These are phyloP conservation scores for Aegle marmelos DNA, from an alignment of 345 rosid genomes.

Conservation along the genomic window DNA sequence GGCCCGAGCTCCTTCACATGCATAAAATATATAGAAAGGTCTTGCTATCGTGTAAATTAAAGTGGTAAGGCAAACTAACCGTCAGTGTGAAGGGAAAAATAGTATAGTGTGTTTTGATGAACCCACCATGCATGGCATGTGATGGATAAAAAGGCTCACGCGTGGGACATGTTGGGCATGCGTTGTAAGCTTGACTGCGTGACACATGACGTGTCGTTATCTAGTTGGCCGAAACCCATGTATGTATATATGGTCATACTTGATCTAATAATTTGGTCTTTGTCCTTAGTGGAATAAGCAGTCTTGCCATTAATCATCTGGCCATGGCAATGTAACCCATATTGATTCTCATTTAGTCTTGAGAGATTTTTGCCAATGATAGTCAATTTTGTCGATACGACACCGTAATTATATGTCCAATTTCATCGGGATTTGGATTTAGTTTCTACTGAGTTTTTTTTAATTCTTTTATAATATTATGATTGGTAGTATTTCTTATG, in stretches of 20 bases:
- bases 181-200: too few species aligned
- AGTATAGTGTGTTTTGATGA: background rate
- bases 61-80: background rate
- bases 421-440: too few species aligned
- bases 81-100: background rate
- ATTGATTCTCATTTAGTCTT: too few species aligned
- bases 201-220: background rate
- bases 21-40: background rate
- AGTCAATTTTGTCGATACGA: too few species aligned
- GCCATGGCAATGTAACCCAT: too few species aligned
- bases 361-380: too few species aligned
- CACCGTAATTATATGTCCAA: too few species aligned
- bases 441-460: too few species aligned
- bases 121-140: background rate
- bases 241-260: background rate
- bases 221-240: background rate
- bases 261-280: too few species aligned
- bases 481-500: too few species aligned
- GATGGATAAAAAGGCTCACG: background rate
- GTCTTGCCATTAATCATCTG: background rate
- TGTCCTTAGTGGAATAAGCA: background rate
- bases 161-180: background rate
- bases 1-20: too few species aligned
- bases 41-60: background rate
- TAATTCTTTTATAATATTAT: too few species aligned